Evolutionary conservation across 768 basidiomycete species (phyloP).

Genomic region (Lentinus tigrinus): DNA sequence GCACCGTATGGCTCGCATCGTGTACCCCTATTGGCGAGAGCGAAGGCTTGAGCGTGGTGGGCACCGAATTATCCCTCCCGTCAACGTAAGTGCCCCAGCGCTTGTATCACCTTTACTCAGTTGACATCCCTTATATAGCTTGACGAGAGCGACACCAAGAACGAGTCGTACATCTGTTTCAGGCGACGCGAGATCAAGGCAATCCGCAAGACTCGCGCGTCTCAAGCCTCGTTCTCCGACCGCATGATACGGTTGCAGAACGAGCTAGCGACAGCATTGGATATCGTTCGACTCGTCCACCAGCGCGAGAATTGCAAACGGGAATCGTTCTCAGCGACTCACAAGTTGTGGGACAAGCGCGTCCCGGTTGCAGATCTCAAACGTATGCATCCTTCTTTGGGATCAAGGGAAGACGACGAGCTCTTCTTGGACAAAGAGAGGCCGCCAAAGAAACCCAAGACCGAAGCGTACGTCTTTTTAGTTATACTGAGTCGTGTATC

Average conservation of each 20-base stretch:
- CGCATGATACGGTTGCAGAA: slow-evolving; percentile 78
- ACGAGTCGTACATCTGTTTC: slow-evolving; percentile 97
- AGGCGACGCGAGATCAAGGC: slow-evolving; percentile 92
- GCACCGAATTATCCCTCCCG: slow-evolving; percentile 78
- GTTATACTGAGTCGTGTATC: not conserved
- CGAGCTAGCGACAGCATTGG: slow-evolving; percentile 71
- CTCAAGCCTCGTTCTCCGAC: slow-evolving; percentile 86
- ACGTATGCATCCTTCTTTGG: slow-evolving; percentile 62
- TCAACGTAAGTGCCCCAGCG: slow-evolving; percentile 67
- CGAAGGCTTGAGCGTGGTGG: slow-evolving; percentile 79
- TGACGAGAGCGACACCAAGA: slow-evolving; percentile 86
- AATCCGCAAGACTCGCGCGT: slow-evolving; percentile 89
- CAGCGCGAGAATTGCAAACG: slow-evolving; percentile 77
- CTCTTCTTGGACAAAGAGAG: slow-evolving; percentile 71
- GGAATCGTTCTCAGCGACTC: slow-evolving; percentile 54
- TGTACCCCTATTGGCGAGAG: slow-evolving; percentile 91
- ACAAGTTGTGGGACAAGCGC: slow-evolving; percentile 77
- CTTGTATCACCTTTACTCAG: not conserved
- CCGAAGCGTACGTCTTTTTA: slow-evolving; percentile 23
- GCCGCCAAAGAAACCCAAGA: slow-evolving; percentile 57
- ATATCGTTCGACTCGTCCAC: slow-evolving; percentile 68
- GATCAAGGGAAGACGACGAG: slow-evolving; percentile 69
- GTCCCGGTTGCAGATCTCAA: slow-evolving; percentile 76
- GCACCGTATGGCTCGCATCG: slow-evolving; percentile 62
- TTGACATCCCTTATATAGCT: slow-evolving; percentile 44